phyloP scores from a whole-genome alignment of 148 eudicot genomes.

The Persicaria maculosa region DNA sequence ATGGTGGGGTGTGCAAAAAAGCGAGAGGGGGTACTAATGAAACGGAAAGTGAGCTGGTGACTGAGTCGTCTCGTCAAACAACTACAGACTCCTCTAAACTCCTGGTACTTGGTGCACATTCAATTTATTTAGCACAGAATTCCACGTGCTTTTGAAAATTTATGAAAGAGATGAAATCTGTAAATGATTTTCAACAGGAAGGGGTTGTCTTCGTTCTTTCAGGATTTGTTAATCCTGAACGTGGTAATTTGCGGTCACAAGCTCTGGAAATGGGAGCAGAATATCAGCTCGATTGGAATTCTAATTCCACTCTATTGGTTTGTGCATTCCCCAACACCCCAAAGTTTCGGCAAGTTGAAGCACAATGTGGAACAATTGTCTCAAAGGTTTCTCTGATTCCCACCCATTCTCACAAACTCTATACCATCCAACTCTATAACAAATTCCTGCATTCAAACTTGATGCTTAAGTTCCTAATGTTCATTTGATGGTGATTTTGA shows the following conservation, averaged over 20 bases:
- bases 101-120: constrained; percentile 37
- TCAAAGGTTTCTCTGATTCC: constrained; percentile 45
- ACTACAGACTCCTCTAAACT: constrained; percentile 45
- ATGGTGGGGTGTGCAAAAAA: constrained; percentile 17
- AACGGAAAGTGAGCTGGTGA: constrained; percentile 17
- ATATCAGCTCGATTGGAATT: constrained; percentile 82
- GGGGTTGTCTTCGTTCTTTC: constrained; percentile 88
- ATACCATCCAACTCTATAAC: background rate
- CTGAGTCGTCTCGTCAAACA: constrained; percentile 29
- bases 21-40: constrained; percentile 24
- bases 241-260: constrained; percentile 70
- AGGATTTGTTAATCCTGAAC: constrained; percentile 95
- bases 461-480: background rate
- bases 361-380: constrained; percentile 76
- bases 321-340: constrained; percentile 94
- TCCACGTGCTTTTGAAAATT: constrained; percentile 2
- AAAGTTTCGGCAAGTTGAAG: constrained; percentile 85
- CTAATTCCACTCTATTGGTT: constrained; percentile 76
- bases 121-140: background rate
- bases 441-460: background rate
- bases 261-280: constrained; percentile 95
- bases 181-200: constrained; percentile 50
- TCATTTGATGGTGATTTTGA: too few species aligned
- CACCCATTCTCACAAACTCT: background rate
- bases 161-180: constrained; percentile 8